phyloP scores from a whole-genome alignment of 495 filamentous ascomycete species.

The Tuber calosporum region DNA sequence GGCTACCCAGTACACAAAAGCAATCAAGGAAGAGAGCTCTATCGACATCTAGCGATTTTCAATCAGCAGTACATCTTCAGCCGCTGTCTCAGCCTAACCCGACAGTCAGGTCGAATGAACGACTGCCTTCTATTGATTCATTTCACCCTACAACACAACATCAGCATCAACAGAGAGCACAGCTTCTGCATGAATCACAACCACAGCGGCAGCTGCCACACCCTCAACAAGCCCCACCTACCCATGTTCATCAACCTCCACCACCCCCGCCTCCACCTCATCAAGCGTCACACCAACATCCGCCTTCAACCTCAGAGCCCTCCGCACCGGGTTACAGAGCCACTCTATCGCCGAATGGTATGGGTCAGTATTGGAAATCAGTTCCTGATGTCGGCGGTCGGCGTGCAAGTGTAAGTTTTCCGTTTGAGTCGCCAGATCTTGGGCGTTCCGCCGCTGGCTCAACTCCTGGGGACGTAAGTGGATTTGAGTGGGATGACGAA shows the following conservation, averaged over 20 bases:
- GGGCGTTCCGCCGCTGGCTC: slow-evolving; percentile 30
- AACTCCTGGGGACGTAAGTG: slow-evolving; percentile 30
- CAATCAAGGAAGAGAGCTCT: slow-evolving; percentile 36
- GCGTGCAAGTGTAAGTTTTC: slow-evolving; percentile 39
- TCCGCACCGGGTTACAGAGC: slow-evolving; percentile 25
- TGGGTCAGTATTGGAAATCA: slow-evolving; percentile 39
- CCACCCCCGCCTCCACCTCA: slow-evolving; percentile 18
- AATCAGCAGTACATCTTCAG: slow-evolving; percentile 36
- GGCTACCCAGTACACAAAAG: slow-evolving; percentile 21
- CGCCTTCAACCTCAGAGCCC: slow-evolving; percentile 19
- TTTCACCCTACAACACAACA: slow-evolving; percentile 43
- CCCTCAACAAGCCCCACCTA: slow-evolving; percentile 40
- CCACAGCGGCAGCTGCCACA: slow-evolving; percentile 40
- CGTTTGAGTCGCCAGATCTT: slow-evolving; percentile 35
- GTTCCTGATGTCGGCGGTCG: slow-evolving; percentile 32
- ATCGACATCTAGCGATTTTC: slow-evolving; percentile 41
- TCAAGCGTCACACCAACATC: slow-evolving; percentile 29
- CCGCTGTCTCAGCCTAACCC: slow-evolving; percentile 38
- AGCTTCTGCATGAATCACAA: slow-evolving; percentile 45
- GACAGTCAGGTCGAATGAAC: slow-evolving; percentile 33
- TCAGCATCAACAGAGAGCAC: slow-evolving; percentile 42
- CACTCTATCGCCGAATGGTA: slow-evolving; percentile 32
- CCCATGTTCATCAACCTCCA: slow-evolving; percentile 26
- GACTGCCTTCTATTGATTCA: slow-evolving; percentile 41
- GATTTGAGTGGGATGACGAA: slow-evolving; percentile 42